Evolutionary conservation across 2,329 filamentous ascomycete genomes (phyloP).

Genomic region (Hymenoscyphus fructigenus): DNA sequence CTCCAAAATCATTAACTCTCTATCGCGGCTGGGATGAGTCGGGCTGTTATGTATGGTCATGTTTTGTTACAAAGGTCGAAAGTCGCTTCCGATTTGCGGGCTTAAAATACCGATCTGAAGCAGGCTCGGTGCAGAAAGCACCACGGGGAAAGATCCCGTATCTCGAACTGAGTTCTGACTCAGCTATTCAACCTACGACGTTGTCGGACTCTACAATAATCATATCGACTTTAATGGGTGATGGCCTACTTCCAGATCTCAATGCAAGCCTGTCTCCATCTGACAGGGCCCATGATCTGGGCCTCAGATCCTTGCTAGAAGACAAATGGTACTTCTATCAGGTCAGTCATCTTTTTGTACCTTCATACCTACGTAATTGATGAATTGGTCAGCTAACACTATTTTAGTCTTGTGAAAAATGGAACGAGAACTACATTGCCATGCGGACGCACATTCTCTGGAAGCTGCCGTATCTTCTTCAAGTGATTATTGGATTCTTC

Average conservation of each 20-base stretch:
- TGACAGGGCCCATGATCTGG: constrained; percentile 49
- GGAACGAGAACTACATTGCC: constrained; percentile 57
- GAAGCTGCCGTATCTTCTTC: constrained; percentile 51
- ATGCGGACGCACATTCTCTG: constrained; percentile 55
- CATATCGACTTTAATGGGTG: constrained; percentile 43
- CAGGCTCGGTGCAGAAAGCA: constrained; percentile 45
- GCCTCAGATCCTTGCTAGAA: constrained; percentile 54
- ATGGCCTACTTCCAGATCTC: constrained; percentile 47
- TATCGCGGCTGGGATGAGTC: constrained; percentile 6
- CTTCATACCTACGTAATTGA: background rate
- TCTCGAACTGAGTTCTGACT: constrained; percentile 35
- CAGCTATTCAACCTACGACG: background rate
- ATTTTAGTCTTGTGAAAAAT: constrained; percentile 49
- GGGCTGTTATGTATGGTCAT: constrained; percentile 40
- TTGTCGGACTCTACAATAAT: constrained; percentile 59
- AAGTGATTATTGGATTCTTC: constrained; percentile 50
- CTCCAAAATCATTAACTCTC: background rate
- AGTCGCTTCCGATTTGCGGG: constrained; percentile 55
- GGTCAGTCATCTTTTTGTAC: constrained; percentile 33
- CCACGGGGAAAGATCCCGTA: constrained; percentile 64
- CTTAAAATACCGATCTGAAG: constrained; percentile 46
- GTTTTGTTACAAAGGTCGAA: constrained; percentile 63
- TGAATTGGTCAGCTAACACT: background rate
- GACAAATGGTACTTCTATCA: constrained; percentile 60
- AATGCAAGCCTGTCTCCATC: constrained; percentile 44